Base-by-base conservation (phyloP, 495 filamentous ascomycete genomes). In the Neurospora sp. region DNA sequence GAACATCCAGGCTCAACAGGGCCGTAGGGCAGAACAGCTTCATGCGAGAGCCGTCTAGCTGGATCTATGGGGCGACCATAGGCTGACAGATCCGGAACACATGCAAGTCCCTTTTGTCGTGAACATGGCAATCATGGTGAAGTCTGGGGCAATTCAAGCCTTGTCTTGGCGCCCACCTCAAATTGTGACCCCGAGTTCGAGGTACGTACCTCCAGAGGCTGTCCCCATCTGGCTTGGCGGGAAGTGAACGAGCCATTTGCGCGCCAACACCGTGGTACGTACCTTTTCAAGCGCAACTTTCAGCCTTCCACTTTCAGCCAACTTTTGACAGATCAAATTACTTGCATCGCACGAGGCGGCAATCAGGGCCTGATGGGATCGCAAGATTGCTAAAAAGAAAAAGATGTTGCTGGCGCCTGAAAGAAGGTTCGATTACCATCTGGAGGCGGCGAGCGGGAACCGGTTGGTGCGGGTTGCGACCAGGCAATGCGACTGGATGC, bases 401-500 rank as follows among this genome's bases (percentile, higher is more conserved):
- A 14, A 66, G 54, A 70, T 59, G 72, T 37, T 73, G 72, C 70
- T 72, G 71, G 72, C 40, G 44, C 39, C 39, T 42, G 31, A 74
- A 54, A 74, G 79, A 81, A 80, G 39, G 14, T 81, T 81, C 79
- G 73, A 81, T 76, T 42, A 38, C 9, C 38, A 46, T 76, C 74
- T 72, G 72, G 77, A 69, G 74, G 12, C 27, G 12, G 71, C 71
- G 39, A 70, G 75, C 72, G 75, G 70, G 35, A 74, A 74, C 78
- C 41, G 70, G 73, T 35, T 66, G 54, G 54, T 35, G 27, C 54
- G 54, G 48, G 7, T 62, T 62, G 54, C 54, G 54, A 62, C 54
- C 27, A 31, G 54, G 23, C 27, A 31, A 35, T 35, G 27, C 54
- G 54, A 35, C 27, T 35, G 54, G 27, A 62, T 62, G 54, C 27